Evolutionary conservation across 202 grass and related monocot species (phyloP).

Genomic region (Musa balbisiana): DNA sequence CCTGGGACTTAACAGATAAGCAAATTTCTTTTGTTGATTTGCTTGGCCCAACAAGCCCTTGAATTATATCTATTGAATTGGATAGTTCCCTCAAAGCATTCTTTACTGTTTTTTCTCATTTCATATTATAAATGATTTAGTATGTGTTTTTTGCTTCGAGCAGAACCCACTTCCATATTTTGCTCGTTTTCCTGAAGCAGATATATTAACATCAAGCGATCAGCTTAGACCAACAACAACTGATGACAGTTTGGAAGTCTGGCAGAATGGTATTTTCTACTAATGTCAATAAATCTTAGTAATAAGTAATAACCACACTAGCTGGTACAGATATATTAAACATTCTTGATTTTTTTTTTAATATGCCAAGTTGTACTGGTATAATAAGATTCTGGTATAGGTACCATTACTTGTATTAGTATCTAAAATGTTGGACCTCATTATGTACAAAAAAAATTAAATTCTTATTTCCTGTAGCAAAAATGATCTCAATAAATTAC

Average conservation of each 20-base stretch:
- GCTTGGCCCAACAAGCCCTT: neutral
- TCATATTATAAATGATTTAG: neutral
- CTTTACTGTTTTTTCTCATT: neutral
- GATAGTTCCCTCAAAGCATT: neutral
- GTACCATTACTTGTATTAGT: no score
- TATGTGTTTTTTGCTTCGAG: neutral
- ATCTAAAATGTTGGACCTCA: no score
- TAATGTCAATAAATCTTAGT: neutral
- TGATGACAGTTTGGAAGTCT: slow-evolving; percentile 89
- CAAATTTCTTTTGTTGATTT: no score
- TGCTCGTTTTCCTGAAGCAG: slow-evolving; percentile 71
- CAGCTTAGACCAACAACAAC: slow-evolving; percentile 89
- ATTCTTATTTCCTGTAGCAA: no score
- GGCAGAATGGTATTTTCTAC: slow-evolving; percentile 56
- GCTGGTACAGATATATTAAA: no score
- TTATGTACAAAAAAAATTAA: no score
- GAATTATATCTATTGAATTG: neutral
- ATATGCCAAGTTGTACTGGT: no score
- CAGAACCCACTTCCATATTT: slow-evolving; percentile 82
- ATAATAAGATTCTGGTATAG: no score
- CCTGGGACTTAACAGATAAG: no score
- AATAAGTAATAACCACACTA: neutral
- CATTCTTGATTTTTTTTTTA: neutral
- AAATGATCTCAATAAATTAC: no score
- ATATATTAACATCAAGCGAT: slow-evolving; percentile 91